Conservation (phyloP, 2,329 filamentous ascomycete species). For the Ophiostoma fasciatum region DNA sequence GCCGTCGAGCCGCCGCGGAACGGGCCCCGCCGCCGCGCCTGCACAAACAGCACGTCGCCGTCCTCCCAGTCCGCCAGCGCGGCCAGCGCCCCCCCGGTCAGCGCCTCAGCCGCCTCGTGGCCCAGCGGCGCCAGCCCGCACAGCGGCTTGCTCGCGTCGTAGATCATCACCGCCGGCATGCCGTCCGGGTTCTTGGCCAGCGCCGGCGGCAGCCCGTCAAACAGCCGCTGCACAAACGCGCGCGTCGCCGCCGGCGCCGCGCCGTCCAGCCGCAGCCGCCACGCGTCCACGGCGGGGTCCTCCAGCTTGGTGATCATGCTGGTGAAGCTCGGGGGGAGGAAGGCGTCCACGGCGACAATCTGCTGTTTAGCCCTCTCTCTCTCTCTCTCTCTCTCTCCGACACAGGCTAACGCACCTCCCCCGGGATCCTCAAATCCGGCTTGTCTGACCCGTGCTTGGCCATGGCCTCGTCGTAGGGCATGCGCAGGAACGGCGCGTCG, state of each 20-base stretch:
- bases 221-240: constrained; percentile 51
- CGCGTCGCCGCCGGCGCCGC: constrained; percentile 37
- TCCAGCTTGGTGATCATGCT: constrained; percentile 58
- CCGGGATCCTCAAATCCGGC: constrained; percentile 65
- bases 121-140: constrained; percentile 66
- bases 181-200: constrained; percentile 58
- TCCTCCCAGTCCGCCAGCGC: constrained; percentile 34
- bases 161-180: constrained; percentile 65
- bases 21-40: constrained; percentile 54
- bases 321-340: constrained; percentile 49
- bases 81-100: constrained; percentile 17
- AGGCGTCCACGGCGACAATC: constrained; percentile 50
- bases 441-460: constrained; percentile 75
- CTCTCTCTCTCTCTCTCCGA: no score
- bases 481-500: constrained; percentile 32
- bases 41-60: constrained; percentile 68
- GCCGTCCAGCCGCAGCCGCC: constrained; percentile 47
- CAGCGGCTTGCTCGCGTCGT: constrained; percentile 58
- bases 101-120: constrained; percentile 48
- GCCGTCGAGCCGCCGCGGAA: constrained; percentile 55
- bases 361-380: constrained; percentile 17
- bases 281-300: constrained; percentile 58
- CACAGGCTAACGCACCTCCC: constrained; percentile 42
- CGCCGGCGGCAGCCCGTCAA: constrained; percentile 39
- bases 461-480: constrained; percentile 70